Evolutionary conservation across 2,329 filamentous ascomycete species (phyloP).

Genomic region (Blumeriella jaapii): DNA sequence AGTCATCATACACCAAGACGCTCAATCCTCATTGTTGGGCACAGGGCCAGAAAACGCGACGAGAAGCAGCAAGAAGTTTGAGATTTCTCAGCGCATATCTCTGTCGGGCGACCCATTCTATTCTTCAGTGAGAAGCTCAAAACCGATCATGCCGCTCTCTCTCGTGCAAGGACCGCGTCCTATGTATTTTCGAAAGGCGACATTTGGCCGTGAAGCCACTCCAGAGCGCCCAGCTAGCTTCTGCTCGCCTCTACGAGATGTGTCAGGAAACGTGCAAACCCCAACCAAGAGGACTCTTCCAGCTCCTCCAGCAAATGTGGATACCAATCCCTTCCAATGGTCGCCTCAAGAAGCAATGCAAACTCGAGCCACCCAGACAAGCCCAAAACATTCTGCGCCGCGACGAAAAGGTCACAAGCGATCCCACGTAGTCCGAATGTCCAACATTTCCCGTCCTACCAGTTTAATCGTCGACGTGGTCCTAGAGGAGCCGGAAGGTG

Average conservation of each 20-base stretch:
- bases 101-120: conserved; percentile 18
- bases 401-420: conserved; percentile 20
- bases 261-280: conserved; percentile 17
- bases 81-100: conserved; percentile 7
- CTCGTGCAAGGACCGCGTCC: conserved; percentile 12
- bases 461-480: conserved; percentile 19
- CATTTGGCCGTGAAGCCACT: conserved; percentile 17
- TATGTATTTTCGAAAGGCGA: conserved; percentile 20
- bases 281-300: conserved; percentile 5
- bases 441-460: conserved; percentile 14
- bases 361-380: conserved; percentile 6
- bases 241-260: conserved; percentile 14
- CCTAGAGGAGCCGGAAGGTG: conserved; percentile 19
- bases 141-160: conserved; percentile 7
- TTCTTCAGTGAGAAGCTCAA: conserved; percentile 14
- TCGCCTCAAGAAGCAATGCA: conserved; percentile 19
- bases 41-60: conserved; percentile 1
- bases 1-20: conserved; percentile 11
- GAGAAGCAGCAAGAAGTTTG: background rate
- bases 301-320: background rate
- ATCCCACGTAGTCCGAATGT: conserved; percentile 20
- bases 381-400: conserved; percentile 6
- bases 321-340: conserved; percentile 19
- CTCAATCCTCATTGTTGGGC: conserved; percentile 5
- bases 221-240: conserved; percentile 8